Base-by-base conservation (phyloP, 345 rosid species). In the Eucalyptus globulus region DNA sequence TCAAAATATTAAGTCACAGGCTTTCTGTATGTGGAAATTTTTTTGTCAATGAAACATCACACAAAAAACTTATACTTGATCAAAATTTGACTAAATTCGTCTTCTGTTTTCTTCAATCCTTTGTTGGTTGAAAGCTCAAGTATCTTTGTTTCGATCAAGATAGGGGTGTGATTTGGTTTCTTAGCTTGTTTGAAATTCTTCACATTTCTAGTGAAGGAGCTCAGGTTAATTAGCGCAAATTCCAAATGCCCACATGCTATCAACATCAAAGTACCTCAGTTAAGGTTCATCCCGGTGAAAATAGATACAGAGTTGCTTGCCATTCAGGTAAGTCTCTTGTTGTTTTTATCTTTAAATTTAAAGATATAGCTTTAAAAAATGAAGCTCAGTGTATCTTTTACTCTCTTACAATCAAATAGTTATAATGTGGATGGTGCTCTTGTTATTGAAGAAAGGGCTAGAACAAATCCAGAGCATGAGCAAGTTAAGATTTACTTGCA, bases 231-330 rank as follows among this genome's bases (percentile, higher is more conserved):
- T 49, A 49, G 50, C 14, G 5, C 50, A 49, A 49, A 49, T 49
- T 49, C 50, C 50, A 49, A 49, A 12, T 49, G 50, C 50, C 50
- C 50, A 49, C 50, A 90, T 87, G 99, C 99, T 10, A 95, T 96
- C 62, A 99, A 98, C 88, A 94, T 93, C 86, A 96, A 96, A 72
- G 99, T 95, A 34, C 98, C 99, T 54, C 95, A 97, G 72, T 95
- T 97, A 56, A 95, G 98, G 81, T 96, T 96, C 94, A 96, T 97
- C 88, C 88, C 96, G 5, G 96, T 97, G 92, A 97, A 97, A 93
- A 96, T 97, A 89, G 93, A 96, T 92, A 95, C 96, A 92, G 99
- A 97, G 93, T 92, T 97, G 94, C 96, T 97, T 88, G 98, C 95
- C 91, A 98, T 96, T 91, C 98, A 96, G 97, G 97, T 97, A 88